phyloP scores from a whole-genome alignment of 495 filamentous ascomycete genomes.

The Thermochaetoides thermophila region DNA sequence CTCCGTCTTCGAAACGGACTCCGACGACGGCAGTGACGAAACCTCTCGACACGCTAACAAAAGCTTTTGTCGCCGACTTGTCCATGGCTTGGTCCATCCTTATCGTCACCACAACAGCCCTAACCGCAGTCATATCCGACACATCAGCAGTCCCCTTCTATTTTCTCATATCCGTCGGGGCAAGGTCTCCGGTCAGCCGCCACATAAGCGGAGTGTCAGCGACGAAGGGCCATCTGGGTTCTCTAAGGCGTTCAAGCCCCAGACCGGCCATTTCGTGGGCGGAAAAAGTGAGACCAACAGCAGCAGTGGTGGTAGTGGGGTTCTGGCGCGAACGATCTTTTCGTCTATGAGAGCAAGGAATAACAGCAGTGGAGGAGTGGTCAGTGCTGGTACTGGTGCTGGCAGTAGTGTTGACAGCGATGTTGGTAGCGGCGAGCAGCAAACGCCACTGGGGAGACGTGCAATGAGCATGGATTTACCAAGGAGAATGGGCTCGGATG shows the following conservation, averaged over 20 bases:
- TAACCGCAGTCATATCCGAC: too few species aligned
- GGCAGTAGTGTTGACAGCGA: too few species aligned
- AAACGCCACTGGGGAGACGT: not conserved
- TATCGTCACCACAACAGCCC: not conserved
- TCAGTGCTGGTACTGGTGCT: too few species aligned
- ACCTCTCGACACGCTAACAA: slow-evolving; percentile 1
- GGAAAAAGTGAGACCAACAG: too few species aligned
- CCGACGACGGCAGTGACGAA: slow-evolving; percentile 6
- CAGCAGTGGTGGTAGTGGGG: not conserved
- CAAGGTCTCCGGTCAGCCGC: too few species aligned
- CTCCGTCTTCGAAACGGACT: slow-evolving; percentile 16
- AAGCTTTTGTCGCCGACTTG: slow-evolving; percentile 8
- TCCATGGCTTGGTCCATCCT: slow-evolving; percentile 6
- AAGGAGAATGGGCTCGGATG: too few species aligned
- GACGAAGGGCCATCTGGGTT: slow-evolving; percentile 7
- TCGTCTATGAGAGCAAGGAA: not conserved
- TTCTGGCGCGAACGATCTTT: not conserved
- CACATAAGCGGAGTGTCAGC: slow-evolving; percentile 10
- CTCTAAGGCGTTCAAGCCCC: too few species aligned
- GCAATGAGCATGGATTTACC: slow-evolving; percentile 5
- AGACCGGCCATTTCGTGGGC: too few species aligned
- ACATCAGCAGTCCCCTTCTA: too few species aligned
- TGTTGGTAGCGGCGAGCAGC: too few species aligned
- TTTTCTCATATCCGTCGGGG: too few species aligned
- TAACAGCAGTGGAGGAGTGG: not conserved